phyloP scores from a whole-genome alignment of 257 asterid species.

The Nicotiana tabacum region DNA sequence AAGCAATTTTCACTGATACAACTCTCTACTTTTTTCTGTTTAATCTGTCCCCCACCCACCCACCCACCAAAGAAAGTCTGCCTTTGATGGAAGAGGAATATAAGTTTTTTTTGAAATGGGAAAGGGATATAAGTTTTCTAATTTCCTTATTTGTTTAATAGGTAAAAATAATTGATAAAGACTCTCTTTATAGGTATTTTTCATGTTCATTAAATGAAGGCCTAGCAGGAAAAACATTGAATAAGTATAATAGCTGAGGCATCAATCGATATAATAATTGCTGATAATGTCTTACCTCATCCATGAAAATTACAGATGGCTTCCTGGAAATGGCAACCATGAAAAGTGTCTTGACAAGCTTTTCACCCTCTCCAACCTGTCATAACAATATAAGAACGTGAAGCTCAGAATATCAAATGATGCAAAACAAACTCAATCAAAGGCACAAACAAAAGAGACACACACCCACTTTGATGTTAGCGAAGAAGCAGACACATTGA shows the following conservation, averaged over 20 bases:
- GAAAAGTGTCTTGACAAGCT: conserved; percentile 94
- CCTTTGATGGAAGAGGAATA: not conserved
- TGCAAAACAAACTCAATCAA: not conserved
- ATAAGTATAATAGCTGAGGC: conserved; percentile 10
- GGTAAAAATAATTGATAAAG: not conserved
- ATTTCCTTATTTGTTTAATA: not conserved
- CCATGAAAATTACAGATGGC: conserved; percentile 97
- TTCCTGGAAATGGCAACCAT: conserved; percentile 84
- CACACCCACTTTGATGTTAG: conserved; percentile 96
- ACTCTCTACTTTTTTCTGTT: not conserved
- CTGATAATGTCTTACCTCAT: conserved; percentile 63
- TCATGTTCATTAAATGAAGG: not conserved
- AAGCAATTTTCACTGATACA: not conserved
- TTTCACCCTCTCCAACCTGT: conserved; percentile 99
- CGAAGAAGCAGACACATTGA: conserved; percentile 94
- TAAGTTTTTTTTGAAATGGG: not conserved
- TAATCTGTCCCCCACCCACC: not conserved
- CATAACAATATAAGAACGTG: conserved; percentile 20
- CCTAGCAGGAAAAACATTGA: not conserved
- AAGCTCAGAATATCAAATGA: not conserved
- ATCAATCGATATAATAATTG: conserved; percentile 3
- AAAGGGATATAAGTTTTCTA: not conserved
- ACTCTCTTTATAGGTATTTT: not conserved
- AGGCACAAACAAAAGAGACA: conserved; percentile 23
- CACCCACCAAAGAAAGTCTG: not conserved